Base-by-base conservation (phyloP, 2,329 filamentous ascomycete genomes). In the Pseudogymnoascus sp. region DNA sequence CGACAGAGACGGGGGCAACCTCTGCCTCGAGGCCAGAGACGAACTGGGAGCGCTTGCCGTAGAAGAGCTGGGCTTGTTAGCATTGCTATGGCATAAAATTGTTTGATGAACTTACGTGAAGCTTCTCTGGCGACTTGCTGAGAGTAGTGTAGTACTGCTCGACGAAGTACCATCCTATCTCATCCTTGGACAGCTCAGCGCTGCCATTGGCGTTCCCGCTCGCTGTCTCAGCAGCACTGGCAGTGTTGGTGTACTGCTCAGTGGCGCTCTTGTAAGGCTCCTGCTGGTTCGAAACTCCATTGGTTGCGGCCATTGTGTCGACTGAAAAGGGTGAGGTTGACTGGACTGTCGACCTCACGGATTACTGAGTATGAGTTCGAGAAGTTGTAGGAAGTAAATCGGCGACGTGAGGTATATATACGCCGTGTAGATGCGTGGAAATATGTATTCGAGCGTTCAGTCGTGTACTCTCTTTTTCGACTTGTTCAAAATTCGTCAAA, bases 161-260 rank as follows among this genome's bases (percentile, higher is more conserved):
- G 64, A 99, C 94, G 70, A 99, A 99, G 80, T 93, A 97, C 94
- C 94, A 99, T 77, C 92, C 94, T 69, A 99, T 92, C 80, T 97
- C 91, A 75, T 96, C 92, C 81, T 96, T 97, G 70, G 82, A 80
- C 41, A 85, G 77, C 69, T 83, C 80, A 72, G 73, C 78, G 70
- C 75, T 78, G 62, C 70, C 71, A 41, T 72, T 68, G 66, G 71
- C 69, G 65, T 71, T 72, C 69, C 68, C 70, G 52, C 65, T 67
- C 49, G 64, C 67, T 12, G 71, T 64, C 31, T 70, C 69, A 26
- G 62, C 62, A 37, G 70, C 61, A 62, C 67, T 69, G 43, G 70
- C 69, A 60, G 71, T 73, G 64, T 70, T 69, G 63, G 71, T 64
- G 41, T 72, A 73, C 63, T 72, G 69, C 64, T 74, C 72, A 33